These are phyloP conservation scores for Zea luxurians DNA, from an alignment of 176 grass and related monocot genomes.

Conservation along the genomic window DNA sequence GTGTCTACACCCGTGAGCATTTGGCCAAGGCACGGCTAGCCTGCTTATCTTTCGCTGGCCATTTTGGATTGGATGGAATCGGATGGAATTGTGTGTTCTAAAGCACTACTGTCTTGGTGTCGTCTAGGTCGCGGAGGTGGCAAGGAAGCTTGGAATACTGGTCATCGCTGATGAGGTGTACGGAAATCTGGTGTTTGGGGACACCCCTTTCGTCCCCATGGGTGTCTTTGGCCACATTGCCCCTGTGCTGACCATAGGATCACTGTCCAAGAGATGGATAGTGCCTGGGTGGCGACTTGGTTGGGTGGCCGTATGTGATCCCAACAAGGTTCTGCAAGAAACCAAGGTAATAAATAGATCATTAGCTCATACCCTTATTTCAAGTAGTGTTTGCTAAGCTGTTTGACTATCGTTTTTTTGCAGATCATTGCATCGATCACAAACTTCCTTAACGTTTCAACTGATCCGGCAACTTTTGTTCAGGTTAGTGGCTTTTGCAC, in stretches of 20 bases:
- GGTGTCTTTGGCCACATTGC: constrained; percentile 57
- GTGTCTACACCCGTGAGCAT: constrained; percentile 68
- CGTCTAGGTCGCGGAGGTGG: constrained; percentile 61
- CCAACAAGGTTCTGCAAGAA: constrained; percentile 44
- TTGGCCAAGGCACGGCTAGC: constrained; percentile 26
- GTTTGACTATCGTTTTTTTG: background rate
- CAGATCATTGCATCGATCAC: constrained; percentile 28
- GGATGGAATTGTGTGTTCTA: background rate
- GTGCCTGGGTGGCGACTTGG: constrained; percentile 93
- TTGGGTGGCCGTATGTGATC: constrained; percentile 61
- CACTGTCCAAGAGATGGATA: constrained; percentile 85
- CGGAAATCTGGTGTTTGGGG: constrained; percentile 66
- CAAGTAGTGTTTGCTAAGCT: background rate
- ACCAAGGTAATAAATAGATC: constrained; percentile 43
- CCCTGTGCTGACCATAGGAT: constrained; percentile 75
- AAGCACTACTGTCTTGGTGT: background rate
- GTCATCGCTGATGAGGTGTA: constrained; percentile 84
- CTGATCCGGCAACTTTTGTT: constrained; percentile 67
- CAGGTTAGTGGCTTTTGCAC: constrained; percentile 36
- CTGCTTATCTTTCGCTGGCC: background rate
- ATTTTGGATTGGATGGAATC: background rate
- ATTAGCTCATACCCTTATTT: background rate
- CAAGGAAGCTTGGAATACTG: constrained; percentile 63
- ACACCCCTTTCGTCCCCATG: constrained; percentile 71
- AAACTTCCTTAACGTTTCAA: constrained; percentile 55